Conservation (phyloP, 805 yeast species). For the Wickerhamiella domercqiae region DNA sequence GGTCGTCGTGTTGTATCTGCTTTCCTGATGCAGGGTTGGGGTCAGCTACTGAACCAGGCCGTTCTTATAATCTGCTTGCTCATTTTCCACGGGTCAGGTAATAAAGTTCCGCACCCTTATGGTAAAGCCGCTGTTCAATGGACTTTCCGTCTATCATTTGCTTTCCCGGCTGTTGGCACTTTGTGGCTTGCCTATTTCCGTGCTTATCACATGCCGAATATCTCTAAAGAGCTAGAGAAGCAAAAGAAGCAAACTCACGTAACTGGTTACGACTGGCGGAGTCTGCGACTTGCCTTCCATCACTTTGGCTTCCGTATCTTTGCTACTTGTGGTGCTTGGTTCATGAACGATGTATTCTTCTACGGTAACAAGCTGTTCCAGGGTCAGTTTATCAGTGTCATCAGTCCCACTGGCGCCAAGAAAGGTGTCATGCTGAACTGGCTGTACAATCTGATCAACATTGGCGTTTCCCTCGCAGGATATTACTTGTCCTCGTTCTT, state of each 20-base stretch:
- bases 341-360: constrained; percentile 47
- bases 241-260: constrained; percentile 22
- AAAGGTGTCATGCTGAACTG: constrained; percentile 39
- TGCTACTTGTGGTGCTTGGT: constrained; percentile 47
- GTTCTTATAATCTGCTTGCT: constrained; percentile 18
- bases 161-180: constrained; percentile 26
- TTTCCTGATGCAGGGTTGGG: constrained; percentile 24
- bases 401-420: constrained; percentile 28
- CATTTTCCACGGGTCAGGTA: constrained; percentile 20
- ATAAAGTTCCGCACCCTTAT: constrained; percentile 16
- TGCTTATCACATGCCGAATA: constrained; percentile 24
- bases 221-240: constrained; percentile 20
- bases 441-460: constrained; percentile 27
- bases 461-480: constrained; percentile 68
- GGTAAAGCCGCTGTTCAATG: constrained; percentile 25
- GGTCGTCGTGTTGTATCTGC: constrained; percentile 26
- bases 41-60: constrained; percentile 22
- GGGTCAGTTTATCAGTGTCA: constrained; percentile 27
- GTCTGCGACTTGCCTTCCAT: constrained; percentile 18
- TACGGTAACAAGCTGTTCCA: constrained; percentile 49
- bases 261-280: constrained; percentile 24
- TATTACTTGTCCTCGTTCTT: constrained; percentile 44
- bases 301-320: constrained; percentile 27
- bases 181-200: constrained; percentile 27
- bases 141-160: constrained; percentile 26